A percentile compares a stretch with the other conserved stretches of the same genome.
These are phyloP conservation scores for Thelonectria rubi DNA, from an alignment of 2,329 filamentous ascomycete genomes.

Conservation along the genomic window DNA sequence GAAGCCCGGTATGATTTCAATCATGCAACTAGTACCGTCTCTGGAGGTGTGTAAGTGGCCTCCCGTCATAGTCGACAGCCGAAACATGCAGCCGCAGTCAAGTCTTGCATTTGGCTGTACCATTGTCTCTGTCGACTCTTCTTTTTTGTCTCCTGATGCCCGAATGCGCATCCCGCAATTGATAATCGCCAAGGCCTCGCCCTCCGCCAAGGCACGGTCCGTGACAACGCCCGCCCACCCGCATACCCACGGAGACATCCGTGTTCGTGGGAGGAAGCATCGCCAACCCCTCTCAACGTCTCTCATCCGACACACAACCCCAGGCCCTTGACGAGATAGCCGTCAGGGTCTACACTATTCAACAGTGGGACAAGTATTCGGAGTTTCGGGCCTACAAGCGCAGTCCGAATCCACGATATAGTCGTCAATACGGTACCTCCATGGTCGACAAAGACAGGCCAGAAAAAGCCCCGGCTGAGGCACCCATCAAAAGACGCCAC, in stretches of 20 bases:
- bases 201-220: slow-evolving; percentile 17
- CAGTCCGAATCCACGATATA: not conserved
- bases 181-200: slow-evolving; percentile 12
- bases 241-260: slow-evolving; percentile 12
- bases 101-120: not conserved
- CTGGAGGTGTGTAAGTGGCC: not conserved
- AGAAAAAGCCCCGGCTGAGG: not conserved
- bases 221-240: slow-evolving; percentile 11
- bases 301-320: slow-evolving; percentile 17
- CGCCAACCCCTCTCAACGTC: not conserved
- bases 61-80: not conserved
- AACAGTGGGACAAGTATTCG: slow-evolving; percentile 4
- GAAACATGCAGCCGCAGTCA: not conserved
- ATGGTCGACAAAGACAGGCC: not conserved
- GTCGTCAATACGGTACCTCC: not conserved
- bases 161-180: slow-evolving; percentile 1
- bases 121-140: not conserved
- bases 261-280: slow-evolving; percentile 5
- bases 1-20: not conserved
- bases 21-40: too few relatives aligned
- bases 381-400: not conserved
- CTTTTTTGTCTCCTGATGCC: slow-evolving; percentile 10
- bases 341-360: slow-evolving; percentile 8
- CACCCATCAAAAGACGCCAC: slow-evolving; percentile 1
- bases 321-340: slow-evolving; percentile 14